Base-by-base conservation (phyloP, 139 green algal genomes). In the Chlorella sp. region DNA sequence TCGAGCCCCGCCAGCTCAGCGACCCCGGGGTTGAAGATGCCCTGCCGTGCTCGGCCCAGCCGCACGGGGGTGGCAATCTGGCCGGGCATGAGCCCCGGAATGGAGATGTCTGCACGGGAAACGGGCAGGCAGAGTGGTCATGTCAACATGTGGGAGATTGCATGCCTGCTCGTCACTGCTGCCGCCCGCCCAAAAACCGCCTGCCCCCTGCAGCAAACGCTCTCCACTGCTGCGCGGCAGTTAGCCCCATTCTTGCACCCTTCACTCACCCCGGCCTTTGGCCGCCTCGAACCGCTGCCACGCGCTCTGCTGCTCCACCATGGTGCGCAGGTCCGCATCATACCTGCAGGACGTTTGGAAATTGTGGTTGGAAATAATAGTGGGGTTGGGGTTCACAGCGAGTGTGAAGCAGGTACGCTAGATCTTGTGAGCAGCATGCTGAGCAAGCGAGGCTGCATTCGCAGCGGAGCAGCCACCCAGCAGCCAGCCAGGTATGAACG, bases 31-130 rank as follows among this genome's bases (percentile, higher is more conserved):
- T 76, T 74, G 38, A 89, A 41, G 5, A 94, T 80, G 34, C 87
- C 88, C 70, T 94, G 91, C 64, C 88, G 70, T 62, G 91, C 91
- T 3, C 88, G 82, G 1, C 89, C 91, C 16, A 94, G 86, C 1
- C 89, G 85, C 57, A 89, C 84, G 23, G 91, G 91, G 9, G 86
- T 91, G 26, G 82, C 60, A 11, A 86, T 80, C 82, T 94, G 91
- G 1, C 76, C 85, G 39, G 65, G 78, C 56, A 73, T 81, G 30
- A 79, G 85, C 20, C 63, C 85, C 5, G 41, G 63, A 32, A 86
- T 84, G 20, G 32, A 26, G 21, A 85, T 41, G 34, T 82, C 75
- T 82, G 75, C 74, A 32, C 30, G 65, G 30, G 38, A n/a, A 34
- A 51, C 9, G 68, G 32, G 21, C n/a, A 6, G 6, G 44, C 55